Percentiles rank a stretch among this genome's conserved stretches.
Evolutionary conservation across 192 early-diverging fungal genomes (phyloP).

Genomic region (Coemansia sp.): DNA sequence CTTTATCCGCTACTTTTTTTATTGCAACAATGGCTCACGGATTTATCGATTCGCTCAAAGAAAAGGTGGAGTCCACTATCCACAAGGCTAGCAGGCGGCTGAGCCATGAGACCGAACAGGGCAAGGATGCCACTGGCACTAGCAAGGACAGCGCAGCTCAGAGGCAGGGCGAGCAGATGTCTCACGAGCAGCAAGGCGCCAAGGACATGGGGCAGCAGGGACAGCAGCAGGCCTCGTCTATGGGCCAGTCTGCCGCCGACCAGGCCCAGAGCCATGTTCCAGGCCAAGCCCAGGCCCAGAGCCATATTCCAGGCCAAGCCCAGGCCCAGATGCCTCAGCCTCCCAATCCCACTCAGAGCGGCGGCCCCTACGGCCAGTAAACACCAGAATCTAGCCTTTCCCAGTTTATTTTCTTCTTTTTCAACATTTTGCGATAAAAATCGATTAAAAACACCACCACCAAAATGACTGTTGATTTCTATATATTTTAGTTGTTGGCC

Average conservation of each 20-base stretch:
- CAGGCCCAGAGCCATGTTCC: neutral
- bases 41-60: constrained; percentile 44
- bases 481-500: neutral
- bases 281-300: neutral
- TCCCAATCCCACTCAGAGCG: neutral
- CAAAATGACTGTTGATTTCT: neutral
- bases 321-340: neutral
- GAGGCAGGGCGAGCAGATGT: constrained; percentile 17
- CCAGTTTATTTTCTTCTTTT: neutral
- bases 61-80: constrained; percentile 42
- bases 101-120: constrained; percentile 28
- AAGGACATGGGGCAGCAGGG: constrained; percentile 22
- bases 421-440: constrained; percentile 1
- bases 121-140: constrained; percentile 3
- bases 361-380: neutral
- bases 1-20: neutral
- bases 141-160: constrained; percentile 12
- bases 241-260: constrained; percentile 15
- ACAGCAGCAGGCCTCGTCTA: constrained; percentile 15
- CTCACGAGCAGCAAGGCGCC: constrained; percentile 8
- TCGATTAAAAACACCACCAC: neutral
- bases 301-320: neutral
- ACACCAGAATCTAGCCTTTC: neutral
- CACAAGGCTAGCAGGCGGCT: constrained; percentile 42
- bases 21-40: constrained; percentile 7